phyloP scores from a whole-genome alignment of 1,139 yeast genomes.

The Blastobotrys capitulatus region DNA sequence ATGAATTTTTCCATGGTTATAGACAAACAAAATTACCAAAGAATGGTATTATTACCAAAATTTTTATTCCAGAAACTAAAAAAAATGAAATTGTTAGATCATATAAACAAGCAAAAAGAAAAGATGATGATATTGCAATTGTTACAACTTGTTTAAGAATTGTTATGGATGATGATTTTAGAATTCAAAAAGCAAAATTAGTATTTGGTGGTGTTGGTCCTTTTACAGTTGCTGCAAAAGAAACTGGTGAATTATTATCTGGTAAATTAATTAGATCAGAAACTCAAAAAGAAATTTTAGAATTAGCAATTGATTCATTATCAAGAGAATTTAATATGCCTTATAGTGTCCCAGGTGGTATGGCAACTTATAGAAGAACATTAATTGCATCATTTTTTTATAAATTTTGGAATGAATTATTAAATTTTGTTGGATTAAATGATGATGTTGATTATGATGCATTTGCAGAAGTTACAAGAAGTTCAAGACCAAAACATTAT shows the following conservation, averaged over 20 bases:
- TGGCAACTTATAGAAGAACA: conserved; percentile 41
- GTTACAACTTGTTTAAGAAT: conserved; percentile 39
- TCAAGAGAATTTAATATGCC: conserved; percentile 36
- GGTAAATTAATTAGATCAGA: conserved; percentile 26
- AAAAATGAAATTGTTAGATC: conserved; percentile 35
- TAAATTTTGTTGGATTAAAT: conserved; percentile 12
- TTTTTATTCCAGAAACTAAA: conserved; percentile 38
- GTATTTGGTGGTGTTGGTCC: conserved; percentile 46
- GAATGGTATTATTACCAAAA: conserved; percentile 33
- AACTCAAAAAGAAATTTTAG: conserved; percentile 24
- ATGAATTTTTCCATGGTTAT: conserved; percentile 40
- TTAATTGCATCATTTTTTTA: conserved; percentile 41
- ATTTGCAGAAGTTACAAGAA: conserved; percentile 33
- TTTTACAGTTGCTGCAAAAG: conserved; percentile 37
- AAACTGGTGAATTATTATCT: conserved; percentile 30
- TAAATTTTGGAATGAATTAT: conserved; percentile 36
- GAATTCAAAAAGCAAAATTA: conserved; percentile 30
- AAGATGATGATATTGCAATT: conserved; percentile 45
- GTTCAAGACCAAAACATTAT: conserved; percentile 33
- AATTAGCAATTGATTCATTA: conserved; percentile 30
- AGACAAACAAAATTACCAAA: conserved; percentile 37
- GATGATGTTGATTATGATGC: conserved; percentile 26
- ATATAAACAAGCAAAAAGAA: conserved; percentile 43
- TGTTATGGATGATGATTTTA: conserved; percentile 20
- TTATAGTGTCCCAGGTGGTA: conserved; percentile 44